These are phyloP conservation scores for Elsinoe arachidis DNA, from an alignment of 2,329 filamentous ascomycete genomes.

Conservation along the genomic window DNA sequence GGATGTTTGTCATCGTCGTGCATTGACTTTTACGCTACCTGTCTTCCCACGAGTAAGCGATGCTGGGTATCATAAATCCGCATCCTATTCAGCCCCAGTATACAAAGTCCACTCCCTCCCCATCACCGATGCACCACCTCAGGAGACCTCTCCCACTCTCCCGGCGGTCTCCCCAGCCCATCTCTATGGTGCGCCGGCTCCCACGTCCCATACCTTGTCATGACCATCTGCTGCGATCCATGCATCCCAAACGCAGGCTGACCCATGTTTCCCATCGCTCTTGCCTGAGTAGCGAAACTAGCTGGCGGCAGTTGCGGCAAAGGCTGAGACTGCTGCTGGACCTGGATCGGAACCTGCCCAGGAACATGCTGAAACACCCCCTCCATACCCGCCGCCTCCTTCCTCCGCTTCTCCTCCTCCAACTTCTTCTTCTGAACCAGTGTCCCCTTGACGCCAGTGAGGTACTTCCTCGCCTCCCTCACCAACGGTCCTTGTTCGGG, in stretches of 20 bases:
- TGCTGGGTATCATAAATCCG: not conserved
- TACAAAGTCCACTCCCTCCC: not conserved
- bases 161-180: not conserved
- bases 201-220: not conserved
- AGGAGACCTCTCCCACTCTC: not conserved
- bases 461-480: constrained; percentile 47
- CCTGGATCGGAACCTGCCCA: not conserved
- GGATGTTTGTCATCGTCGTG: not conserved
- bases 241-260: not conserved
- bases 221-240: not conserved
- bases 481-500: constrained; percentile 48
- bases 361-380: not conserved
- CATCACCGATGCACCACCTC: not conserved
- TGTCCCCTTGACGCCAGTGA: constrained; percentile 48
- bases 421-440: constrained; percentile 47
- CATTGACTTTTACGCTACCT: not conserved
- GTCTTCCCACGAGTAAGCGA: not conserved
- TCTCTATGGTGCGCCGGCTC: not conserved
- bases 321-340: not conserved
- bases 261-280: not conserved
- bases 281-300: not conserved
- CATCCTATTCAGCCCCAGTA: not conserved
- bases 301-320: not conserved
- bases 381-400: constrained; percentile 15
- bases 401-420: constrained; percentile 23